Evolutionary conservation across 108 stramenopile genomes (phyloP).

Genomic region (Skeletonema menzelii): DNA sequence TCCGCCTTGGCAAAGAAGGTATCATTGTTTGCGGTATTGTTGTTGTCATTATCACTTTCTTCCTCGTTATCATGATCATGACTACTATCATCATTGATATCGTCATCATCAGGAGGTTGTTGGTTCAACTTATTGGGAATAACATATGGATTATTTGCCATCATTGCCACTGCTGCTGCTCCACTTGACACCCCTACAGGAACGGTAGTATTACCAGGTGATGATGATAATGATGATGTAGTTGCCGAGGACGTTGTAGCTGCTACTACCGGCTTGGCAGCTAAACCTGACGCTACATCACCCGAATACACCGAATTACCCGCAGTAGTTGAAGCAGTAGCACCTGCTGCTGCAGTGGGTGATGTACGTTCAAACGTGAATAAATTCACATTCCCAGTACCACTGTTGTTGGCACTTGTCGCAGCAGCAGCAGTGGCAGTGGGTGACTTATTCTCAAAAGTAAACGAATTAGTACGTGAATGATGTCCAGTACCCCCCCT

Average conservation of each 20-base stretch:
- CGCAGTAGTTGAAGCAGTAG: no score
- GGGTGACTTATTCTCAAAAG: neutral
- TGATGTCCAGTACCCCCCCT: neutral
- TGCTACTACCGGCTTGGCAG: neutral
- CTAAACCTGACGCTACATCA: no score
- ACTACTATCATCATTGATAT: neutral
- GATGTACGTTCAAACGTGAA: neutral
- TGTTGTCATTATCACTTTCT: neutral
- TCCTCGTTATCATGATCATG: neutral
- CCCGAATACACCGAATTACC: no score
- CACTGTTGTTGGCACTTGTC: neutral
- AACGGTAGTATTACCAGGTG: neutral
- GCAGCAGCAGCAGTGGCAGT: neutral
- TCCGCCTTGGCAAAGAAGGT: constrained; percentile 37
- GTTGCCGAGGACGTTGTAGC: no score
- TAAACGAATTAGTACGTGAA: constrained; percentile 19
- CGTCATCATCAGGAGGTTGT: neutral
- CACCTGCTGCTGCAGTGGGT: neutral
- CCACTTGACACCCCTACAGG: no score
- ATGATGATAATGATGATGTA: neutral
- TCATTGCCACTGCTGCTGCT: neutral
- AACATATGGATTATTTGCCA: neutral
- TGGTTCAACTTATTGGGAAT: neutral
- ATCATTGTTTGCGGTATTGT: neutral
- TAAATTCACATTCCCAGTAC: neutral